Base-by-base conservation (phyloP, 1,139 yeast genomes). In the Saccharomycopsis hybrid region DNA sequence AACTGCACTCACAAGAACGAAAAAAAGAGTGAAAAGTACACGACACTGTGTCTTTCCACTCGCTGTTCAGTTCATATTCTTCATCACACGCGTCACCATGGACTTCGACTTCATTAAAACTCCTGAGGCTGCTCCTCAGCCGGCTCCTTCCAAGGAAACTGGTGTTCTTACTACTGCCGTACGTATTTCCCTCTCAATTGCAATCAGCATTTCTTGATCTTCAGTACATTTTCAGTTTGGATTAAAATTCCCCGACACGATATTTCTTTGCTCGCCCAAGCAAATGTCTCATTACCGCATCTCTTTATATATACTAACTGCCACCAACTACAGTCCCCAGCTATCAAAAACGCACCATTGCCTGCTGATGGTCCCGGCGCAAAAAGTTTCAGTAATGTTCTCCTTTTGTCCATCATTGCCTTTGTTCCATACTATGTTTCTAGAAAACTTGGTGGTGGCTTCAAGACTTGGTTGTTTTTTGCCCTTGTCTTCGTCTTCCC, bases 301-400 rank as follows among this genome's bases (percentile, higher is more conserved):
- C 18, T 18, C 18, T 18, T 18, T 18, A 18, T 18, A 18, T 18
- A 18, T 18, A 18, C 18, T 18, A 18, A 18, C 18, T 18, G 18
- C 18, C 18, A 24, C 42, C 33, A 43, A 8, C 8, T 29, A 25
- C 41, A 41, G 43, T 51, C 54, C 48, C 95, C 95, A 36, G 71
- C 94, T 9, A 88, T 88, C 64, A 78, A 83, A 60, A 88, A 88
- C 65, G 95, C 94, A 8, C 90, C 90, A 28, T 72, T 87, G 57
- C 89, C 95, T 38, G 96, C 95, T 5, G 97, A 88, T 65, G 97
- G 96, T 42, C 88, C 96, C 4, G 90, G 95, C 30, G 74, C 89
- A 41, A 80, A 79, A 61, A 78, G 82, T 59, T 88, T 89, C 68
- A 77, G 79, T 66, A 89, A 88, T 67, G 60, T 63, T 57, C 65